Evolutionary conservation across 495 filamentous ascomycete species (phyloP).

Genomic region (Aspergillus sclerotiicarbonarius): DNA sequence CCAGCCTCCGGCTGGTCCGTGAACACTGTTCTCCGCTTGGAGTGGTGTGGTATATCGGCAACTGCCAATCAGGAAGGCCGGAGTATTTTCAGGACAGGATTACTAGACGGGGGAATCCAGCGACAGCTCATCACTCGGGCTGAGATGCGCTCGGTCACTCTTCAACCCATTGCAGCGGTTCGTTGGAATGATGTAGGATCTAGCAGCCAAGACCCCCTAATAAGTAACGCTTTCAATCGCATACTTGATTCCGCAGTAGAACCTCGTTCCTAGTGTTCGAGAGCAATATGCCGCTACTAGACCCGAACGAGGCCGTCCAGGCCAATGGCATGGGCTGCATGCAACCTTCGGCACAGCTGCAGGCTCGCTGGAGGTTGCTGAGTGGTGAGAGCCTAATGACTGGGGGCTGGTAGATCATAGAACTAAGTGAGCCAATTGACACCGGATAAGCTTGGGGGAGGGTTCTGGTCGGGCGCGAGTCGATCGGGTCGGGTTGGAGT

Average conservation of each 20-base stretch:
- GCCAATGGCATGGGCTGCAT: no score
- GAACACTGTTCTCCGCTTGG: background rate
- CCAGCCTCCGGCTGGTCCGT: background rate
- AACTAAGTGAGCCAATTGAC: constrained; percentile 7
- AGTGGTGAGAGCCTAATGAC: background rate
- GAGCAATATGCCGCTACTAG: no score
- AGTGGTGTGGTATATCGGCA: background rate
- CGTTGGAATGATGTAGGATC: no score
- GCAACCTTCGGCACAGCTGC: background rate
- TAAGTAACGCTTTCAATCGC: no score
- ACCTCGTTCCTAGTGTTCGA: no score
- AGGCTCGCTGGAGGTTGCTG: background rate
- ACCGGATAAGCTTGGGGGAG: background rate
- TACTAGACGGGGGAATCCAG: background rate
- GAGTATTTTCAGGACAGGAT: background rate
- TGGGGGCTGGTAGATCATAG: background rate
- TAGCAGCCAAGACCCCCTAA: no score
- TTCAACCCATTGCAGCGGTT: background rate
- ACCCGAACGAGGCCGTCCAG: no score
- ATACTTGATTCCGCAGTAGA: no score
- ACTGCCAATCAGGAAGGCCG: background rate
- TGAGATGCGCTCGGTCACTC: background rate
- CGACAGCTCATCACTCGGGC: background rate
- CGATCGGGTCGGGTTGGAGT: no score
- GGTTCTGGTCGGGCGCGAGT: background rate